A percentile compares a stretch with the other conserved stretches of the same genome.
Conservation (phyloP, 306 rosid species). For the Cucurbita ficifolia region DNA sequence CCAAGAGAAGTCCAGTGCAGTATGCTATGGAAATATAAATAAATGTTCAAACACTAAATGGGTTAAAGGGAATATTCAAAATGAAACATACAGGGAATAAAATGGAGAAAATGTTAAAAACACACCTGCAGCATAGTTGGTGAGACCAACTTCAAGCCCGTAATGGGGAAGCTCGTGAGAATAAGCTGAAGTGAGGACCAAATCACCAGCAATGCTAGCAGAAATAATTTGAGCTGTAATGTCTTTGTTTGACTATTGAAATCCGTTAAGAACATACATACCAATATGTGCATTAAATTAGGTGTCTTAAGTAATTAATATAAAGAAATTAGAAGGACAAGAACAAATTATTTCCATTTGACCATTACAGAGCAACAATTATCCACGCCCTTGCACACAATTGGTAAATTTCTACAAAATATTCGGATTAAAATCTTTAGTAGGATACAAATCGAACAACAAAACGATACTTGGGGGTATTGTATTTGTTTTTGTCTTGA, state of each 20-base stretch:
- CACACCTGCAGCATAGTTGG: slow-evolving; percentile 90
- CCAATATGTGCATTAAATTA: neutral
- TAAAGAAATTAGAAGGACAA: too few species aligned
- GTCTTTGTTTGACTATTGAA: slow-evolving; percentile 57
- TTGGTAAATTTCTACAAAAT: neutral
- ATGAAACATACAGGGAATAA: too few species aligned
- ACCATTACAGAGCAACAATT: too few species aligned
- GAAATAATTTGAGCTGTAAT: slow-evolving; percentile 57
- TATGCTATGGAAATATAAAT: slow-evolving; percentile 33
- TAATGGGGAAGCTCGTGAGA: slow-evolving; percentile 56
- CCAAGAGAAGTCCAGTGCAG: slow-evolving; percentile 84
- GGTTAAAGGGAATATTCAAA: too few species aligned
- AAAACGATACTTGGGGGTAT: slow-evolving; percentile 70
- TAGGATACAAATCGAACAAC: slow-evolving; percentile 85
- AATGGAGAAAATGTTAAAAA: too few species aligned
- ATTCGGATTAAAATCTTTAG: neutral
- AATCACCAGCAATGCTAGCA: slow-evolving; percentile 79
- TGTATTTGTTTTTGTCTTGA: slow-evolving; percentile 83
- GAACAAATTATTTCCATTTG: too few species aligned
- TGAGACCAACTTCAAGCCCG: slow-evolving; percentile 76
- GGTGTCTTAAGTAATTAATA: neutral
- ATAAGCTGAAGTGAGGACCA: slow-evolving; percentile 71
- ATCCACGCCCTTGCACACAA: neutral
- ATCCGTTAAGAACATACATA: neutral
- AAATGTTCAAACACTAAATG: neutral